Conservation (phyloP, 2,329 filamentous ascomycete genomes). For the Cladobotryum protrusum region DNA sequence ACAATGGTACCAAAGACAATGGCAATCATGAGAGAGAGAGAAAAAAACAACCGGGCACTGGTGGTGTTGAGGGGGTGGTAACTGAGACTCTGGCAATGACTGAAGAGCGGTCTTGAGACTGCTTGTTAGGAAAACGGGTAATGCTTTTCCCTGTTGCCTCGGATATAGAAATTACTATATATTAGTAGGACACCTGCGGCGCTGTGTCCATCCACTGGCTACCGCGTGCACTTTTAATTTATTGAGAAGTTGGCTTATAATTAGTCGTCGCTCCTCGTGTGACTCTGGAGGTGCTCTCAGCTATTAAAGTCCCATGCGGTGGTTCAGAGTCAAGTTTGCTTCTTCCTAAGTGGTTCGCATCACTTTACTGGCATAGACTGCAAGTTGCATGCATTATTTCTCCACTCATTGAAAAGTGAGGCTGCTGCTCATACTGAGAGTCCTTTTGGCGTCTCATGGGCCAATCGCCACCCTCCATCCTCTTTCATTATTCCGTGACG, state of each 20-base stretch:
- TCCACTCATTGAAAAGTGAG: too few relatives aligned
- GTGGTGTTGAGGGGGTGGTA: neutral
- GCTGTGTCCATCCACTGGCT: constrained; percentile 3
- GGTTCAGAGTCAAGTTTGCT: too few relatives aligned
- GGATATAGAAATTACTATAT: constrained; percentile 4
- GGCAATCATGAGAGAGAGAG: too few relatives aligned
- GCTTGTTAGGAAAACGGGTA: constrained; percentile 2
- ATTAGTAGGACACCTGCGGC: neutral
- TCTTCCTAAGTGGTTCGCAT: too few relatives aligned
- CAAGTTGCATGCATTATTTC: too few relatives aligned
- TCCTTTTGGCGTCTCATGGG: too few relatives aligned
- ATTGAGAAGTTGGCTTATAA: constrained; percentile 9
- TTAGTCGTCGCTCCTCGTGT: neutral
- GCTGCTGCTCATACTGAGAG: too few relatives aligned
- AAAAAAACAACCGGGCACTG: neutral
- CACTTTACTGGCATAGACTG: too few relatives aligned
- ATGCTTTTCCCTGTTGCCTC: constrained; percentile 2
- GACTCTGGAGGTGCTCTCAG: too few relatives aligned
- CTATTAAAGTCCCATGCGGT: too few relatives aligned
- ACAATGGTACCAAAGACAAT: neutral
- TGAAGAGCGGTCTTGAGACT: constrained; percentile 5
- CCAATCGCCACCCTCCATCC: too few relatives aligned
- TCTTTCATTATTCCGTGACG: too few relatives aligned
- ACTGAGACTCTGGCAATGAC: neutral
- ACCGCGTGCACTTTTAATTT: neutral